Evolutionary conservation across 192 early-diverging fungal species (phyloP), one percentile per base, ranked within the genome.

Genomic region (Diversispora epigaea): DNA sequence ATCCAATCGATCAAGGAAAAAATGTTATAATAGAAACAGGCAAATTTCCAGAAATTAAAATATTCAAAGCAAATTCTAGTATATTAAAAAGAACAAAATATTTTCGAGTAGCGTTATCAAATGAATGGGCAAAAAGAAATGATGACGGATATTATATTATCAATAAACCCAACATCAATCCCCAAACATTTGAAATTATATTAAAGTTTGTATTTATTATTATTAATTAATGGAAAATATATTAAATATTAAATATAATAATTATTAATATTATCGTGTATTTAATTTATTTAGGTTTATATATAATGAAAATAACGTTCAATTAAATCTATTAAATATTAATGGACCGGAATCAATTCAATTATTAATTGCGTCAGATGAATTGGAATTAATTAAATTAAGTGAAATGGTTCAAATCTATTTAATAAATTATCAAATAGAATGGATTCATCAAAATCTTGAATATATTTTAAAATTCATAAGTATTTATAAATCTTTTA

Each of bases 281-380:
- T 0, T 22, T 58, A 4, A 21, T 19, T 22, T 40, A 15, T 43
- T 12, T 22, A 73, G 71, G 17, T 73, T 41, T 46, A 61, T 73
- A 3, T 61, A 73, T 62, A 47, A 32, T 32, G 71, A 44, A 14
- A 21, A 4, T 12, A 32, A 32, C 25, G 25, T 32, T 32, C 25
- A 32, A 32, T 32, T 73, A 6, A 15, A 22, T 46, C 22, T 62
- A 17, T 10, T 62, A 47, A 9, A 61, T 25, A 19, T 46, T 15
- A 19, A 62, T 47, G 12, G 14, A 11, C 11, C 8, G 4, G 71
- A 73, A 21, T 41, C 19, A 47, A 15, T 73, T 39, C 57, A 60
- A 10, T 32, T 73, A 32, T 62, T 73, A 25, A n/a, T 62, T 3
- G 71, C 71, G 9, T 46, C 71, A 61, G 71, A 73, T 39, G 71